Evolutionary conservation across 306 rosid species (phyloP).

Genomic region (Begonia loranthoides): DNA sequence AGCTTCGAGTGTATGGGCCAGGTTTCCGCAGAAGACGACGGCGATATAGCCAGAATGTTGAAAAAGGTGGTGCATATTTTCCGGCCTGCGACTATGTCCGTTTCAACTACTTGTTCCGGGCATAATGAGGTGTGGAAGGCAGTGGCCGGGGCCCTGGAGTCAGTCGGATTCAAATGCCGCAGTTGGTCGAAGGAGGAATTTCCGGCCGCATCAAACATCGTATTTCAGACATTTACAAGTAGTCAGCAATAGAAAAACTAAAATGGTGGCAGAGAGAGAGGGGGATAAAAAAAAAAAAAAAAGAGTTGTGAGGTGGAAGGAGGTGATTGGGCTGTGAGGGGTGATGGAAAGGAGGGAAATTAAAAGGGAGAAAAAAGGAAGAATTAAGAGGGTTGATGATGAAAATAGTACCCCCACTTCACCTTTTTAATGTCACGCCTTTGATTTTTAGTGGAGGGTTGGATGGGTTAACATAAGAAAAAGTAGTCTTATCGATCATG

Average conservation of each 20-base stretch:
- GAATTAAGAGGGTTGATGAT: too few species aligned
- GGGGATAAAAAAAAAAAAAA: too few species aligned
- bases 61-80: slow-evolving; percentile 66
- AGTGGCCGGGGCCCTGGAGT: slow-evolving; percentile 53
- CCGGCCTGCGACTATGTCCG: slow-evolving; percentile 88
- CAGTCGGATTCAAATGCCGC: slow-evolving; percentile 66
- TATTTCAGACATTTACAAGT: slow-evolving; percentile 59
- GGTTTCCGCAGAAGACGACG: slow-evolving; percentile 19
- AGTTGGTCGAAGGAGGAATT: slow-evolving; percentile 67
- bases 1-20: slow-evolving; percentile 76
- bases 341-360: too few species aligned
- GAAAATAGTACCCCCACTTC: too few species aligned
- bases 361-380: too few species aligned
- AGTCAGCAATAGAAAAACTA: slow-evolving; percentile 40
- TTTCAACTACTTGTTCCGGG: slow-evolving; percentile 35
- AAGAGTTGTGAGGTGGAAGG: too few species aligned
- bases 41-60: slow-evolving; percentile 32
- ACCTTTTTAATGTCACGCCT: too few species aligned
- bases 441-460: too few species aligned
- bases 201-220: slow-evolving; percentile 51
- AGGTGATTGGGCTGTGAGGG: too few species aligned
- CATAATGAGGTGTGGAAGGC: slow-evolving; percentile 37
- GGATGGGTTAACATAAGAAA: too few species aligned
- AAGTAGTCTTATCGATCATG: too few species aligned
- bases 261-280: slow-evolving; percentile 3